phyloP scores from a whole-genome alignment of 2,329 filamentous ascomycete genomes.

The Alternaria panax region DNA sequence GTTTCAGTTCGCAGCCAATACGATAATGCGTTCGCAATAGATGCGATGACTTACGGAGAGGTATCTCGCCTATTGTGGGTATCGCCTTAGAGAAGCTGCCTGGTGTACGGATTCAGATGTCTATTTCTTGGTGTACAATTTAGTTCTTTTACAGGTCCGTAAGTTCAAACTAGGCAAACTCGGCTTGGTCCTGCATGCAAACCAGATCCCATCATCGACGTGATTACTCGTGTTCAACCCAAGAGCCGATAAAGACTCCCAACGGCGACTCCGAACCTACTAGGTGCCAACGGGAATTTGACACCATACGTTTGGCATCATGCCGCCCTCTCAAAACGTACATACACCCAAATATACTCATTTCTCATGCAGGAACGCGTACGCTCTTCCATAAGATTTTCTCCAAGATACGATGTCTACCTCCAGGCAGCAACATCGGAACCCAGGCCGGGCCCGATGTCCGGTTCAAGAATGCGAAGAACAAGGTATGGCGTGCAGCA shows the following conservation, averaged over 20 bases:
- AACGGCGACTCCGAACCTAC: not conserved
- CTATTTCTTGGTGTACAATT: not conserved
- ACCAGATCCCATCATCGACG: not conserved
- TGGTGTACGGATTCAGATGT: not conserved
- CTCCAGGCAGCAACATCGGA: conserved; percentile 1
- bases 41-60: not conserved
- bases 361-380: conserved; percentile 10
- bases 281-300: not conserved
- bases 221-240: not conserved
- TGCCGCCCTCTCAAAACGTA: not conserved
- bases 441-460: not conserved
- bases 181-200: not conserved
- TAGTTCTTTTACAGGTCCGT: not conserved
- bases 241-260: not conserved
- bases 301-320: not conserved
- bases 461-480: not conserved
- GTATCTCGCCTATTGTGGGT: not conserved
- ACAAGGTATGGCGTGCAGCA: not conserved
- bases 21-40: not conserved
- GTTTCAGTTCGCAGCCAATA: not conserved
- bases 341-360: not conserved
- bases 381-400: not conserved
- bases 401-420: not conserved
- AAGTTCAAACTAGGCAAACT: not conserved
- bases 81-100: not conserved